phyloP scores from a whole-genome alignment of 139 green algal genomes.

The Nannochloris sp. region DNA sequence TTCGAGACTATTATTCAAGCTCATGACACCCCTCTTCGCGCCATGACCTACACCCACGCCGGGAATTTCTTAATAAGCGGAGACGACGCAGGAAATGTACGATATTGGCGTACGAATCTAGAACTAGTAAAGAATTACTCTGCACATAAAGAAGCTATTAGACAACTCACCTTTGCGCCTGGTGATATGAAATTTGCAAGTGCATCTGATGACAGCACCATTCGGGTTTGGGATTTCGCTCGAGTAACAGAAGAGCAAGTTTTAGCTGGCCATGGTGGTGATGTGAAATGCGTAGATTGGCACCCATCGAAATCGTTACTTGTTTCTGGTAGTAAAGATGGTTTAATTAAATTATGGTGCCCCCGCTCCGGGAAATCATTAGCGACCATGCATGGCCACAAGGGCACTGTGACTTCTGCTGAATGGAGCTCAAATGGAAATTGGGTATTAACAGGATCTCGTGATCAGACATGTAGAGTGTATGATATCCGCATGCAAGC shows the following conservation, averaged over 20 bases:
- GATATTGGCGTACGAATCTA: constrained; percentile 72
- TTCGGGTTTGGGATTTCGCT: constrained; percentile 80
- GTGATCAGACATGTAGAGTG: constrained; percentile 74
- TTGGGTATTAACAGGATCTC: constrained; percentile 68
- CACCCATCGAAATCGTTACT: constrained; percentile 75
- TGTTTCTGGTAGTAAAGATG: constrained; percentile 76
- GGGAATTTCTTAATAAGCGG: constrained; percentile 71
- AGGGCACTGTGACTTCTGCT: constrained; percentile 59
- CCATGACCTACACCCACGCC: constrained; percentile 63
- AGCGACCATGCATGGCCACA: constrained; percentile 80
- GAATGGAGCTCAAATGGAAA: constrained; percentile 84
- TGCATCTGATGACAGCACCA: constrained; percentile 69
- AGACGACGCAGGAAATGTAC: constrained; percentile 65
- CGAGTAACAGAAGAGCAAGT: constrained; percentile 30
- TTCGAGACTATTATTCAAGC: constrained; percentile 85
- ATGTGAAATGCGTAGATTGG: constrained; percentile 88
- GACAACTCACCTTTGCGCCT: constrained; percentile 47
- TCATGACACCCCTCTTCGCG: constrained; percentile 64
- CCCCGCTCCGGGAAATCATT: constrained; percentile 33
- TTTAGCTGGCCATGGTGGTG: constrained; percentile 78
- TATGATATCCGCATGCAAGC: constrained; percentile 61
- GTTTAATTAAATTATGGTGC: constrained; percentile 91
- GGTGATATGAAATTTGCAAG: constrained; percentile 88
- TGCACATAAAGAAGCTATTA: constrained; percentile 68
- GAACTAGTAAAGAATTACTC: constrained; percentile 40